Base-by-base conservation (phyloP, 202 grass and related monocot species). In the Hordeum pubiflorum region DNA sequence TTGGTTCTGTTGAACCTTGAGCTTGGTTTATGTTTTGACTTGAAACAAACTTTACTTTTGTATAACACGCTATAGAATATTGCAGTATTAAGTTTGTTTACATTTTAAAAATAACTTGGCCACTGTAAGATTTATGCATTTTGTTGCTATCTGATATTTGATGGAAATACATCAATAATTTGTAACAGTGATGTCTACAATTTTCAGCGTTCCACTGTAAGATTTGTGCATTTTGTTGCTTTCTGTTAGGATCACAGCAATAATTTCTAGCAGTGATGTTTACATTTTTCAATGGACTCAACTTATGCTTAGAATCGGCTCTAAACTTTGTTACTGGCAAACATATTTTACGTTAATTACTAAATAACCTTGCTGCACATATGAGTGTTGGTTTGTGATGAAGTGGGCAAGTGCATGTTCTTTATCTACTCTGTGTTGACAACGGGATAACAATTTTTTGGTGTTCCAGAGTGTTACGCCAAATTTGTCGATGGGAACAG, bases 381-480 rank as follows among this genome's bases (percentile, higher is more conserved):
- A 33, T 80, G 14, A 68, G 23, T 44, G 52, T 58, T 57, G 10
- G 54, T 76, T 68, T 84, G 5, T 83, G 46, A 50, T 75, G 18
- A 58, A 74, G 38, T 74, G 69, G 14, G 14, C 46, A 50, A 50
- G 15, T 50, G 15, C 14, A 50, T n/a, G 9, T 26, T 72, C 46
- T 36, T 77, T 85, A 9, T 50, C 52, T 24, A 67, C 63, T 37
- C 17, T 84, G n/a, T 74, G 55, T 41, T 52, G 9, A 77, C 17
- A n/a, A 22, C 20, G 39, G 54, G 63, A 39, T 32, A 27, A 10
- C 26, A 73, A 69, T 8, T 24, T 69, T 86, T 85, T 14, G 76
- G 54, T 60, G 44, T 82, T 77, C 65, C 85, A 99, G 96, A 96
- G 96, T 91, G 89, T 99, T 83, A 91, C 96, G 18, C 92, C 89